Evolutionary conservation across 805 yeast genomes (phyloP), one percentile per base, ranked within the genome.

Genomic region (Schwanniomyces sp.): DNA sequence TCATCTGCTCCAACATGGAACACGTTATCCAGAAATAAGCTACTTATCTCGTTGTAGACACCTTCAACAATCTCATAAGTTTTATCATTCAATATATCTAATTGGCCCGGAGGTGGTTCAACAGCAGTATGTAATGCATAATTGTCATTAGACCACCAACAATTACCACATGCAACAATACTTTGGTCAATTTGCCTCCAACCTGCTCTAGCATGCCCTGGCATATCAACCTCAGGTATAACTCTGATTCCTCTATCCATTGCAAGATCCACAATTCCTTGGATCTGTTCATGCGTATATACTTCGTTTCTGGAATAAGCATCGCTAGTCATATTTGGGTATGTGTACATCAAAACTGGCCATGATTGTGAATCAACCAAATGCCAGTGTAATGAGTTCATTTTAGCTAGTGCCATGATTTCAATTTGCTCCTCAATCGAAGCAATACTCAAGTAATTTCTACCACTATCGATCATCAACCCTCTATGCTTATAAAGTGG

Each of bases 1-100:
- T 73, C 78, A 49, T 73, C 77, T 32, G 57, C 62, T 5, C 78
- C 78, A 34, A 71, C 74, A 50, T 73, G 78, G 62, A 70, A 70
- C n/a, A 67, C 54, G 39, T 64, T 52, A 49, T 72, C 76, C 5
- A 52, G 40, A 52, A 72, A 73, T 12, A 70, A 45, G 2, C 42
- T 48, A 14, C 61, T 53, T 8, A 73, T 39, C 42, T 73, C 77
- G 10, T 62, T 46, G 51, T 62, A 71, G 7, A 73, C 67, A 16
- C 60, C 57, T 29, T 52, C 49, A 6, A 73, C 63, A 14, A 68
- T 62, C 2, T 66, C 62, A 46, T 67, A 70, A 3, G 74, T 64
- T 2, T 56, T 51, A 32, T 64, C 52, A 45, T 62, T 52, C 40
- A 68, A 40, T 41, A 70, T 59, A 44, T 72, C 72, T 36, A 73